Percentiles rank a stretch among this genome's conserved stretches.
phyloP scores from a whole-genome alignment of 2,329 filamentous ascomycete species.

The Claviceps digitariae region DNA sequence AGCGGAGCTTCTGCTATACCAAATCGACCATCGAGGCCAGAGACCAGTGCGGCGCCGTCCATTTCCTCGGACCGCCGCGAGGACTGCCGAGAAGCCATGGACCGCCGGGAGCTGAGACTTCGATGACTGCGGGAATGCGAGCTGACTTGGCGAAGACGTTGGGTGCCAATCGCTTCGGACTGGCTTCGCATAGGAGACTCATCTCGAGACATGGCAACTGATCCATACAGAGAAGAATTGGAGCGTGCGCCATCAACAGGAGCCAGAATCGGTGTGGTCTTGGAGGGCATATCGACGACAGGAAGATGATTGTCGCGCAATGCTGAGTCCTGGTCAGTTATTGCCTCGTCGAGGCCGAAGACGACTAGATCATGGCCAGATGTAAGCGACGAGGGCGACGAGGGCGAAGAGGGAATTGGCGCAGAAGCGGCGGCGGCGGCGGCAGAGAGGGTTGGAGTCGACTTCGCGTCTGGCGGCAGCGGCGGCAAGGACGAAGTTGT shows the following conservation, averaged over 20 bases:
- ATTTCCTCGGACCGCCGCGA: slow-evolving; percentile 33
- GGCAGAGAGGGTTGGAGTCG: background rate
- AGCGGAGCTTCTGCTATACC: slow-evolving; percentile 35
- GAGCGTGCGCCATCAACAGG: slow-evolving; percentile 14
- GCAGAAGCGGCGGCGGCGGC: background rate
- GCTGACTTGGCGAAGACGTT: slow-evolving; percentile 20
- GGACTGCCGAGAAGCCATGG: slow-evolving; percentile 17
- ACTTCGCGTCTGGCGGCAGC: slow-evolving; percentile 8
- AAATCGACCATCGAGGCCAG: slow-evolving; percentile 40
- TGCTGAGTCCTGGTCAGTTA: slow-evolving; percentile 10
- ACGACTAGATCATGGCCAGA: slow-evolving; percentile 10
- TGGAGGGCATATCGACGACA: slow-evolving; percentile 20
- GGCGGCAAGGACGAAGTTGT: slow-evolving; percentile 7
- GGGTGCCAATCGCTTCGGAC: slow-evolving; percentile 16
- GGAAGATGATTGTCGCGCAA: slow-evolving; percentile 5
- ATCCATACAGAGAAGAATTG: slow-evolving; percentile 24
- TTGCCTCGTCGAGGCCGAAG: slow-evolving; percentile 14
- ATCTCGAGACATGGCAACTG: slow-evolving; percentile 22
- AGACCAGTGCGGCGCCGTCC: slow-evolving; percentile 35
- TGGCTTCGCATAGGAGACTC: slow-evolving; percentile 23
- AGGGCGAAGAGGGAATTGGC: background rate
- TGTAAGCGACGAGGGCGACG: slow-evolving; percentile 6
- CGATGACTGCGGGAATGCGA: slow-evolving; percentile 15
- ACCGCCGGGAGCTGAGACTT: slow-evolving; percentile 20
- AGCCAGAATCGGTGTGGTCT: slow-evolving; percentile 23